These are phyloP conservation scores for Clitoria ternatea DNA, from an alignment of 306 rosid genomes.

Conservation along the genomic window DNA sequence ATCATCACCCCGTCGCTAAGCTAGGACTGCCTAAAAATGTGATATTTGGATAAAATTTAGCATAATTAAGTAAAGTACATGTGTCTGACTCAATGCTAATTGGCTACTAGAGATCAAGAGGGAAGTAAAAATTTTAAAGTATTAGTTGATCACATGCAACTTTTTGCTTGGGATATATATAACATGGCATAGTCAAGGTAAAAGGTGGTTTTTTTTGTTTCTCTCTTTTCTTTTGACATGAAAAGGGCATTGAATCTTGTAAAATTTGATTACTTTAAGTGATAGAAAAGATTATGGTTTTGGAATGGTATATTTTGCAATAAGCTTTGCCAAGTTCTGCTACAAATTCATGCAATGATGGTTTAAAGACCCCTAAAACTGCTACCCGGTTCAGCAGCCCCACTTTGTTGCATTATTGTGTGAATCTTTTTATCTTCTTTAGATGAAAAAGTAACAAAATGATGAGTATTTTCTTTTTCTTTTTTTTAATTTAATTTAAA, in stretches of 20 bases:
- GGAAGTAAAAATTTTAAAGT: conserved; percentile 33
- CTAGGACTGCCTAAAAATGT: conserved; percentile 50
- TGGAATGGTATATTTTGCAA: conserved; percentile 23
- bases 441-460: conserved; percentile 45
- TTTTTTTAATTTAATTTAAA: background rate
- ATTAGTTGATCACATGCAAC: conserved; percentile 50
- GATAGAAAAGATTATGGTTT: conserved; percentile 36
- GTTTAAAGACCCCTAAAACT: conserved; percentile 26
- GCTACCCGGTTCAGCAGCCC: conserved; percentile 40
- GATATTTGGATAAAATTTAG: conserved; percentile 29
- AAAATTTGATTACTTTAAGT: conserved; percentile 29
- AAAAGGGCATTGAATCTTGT: conserved; percentile 39
- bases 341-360: conserved; percentile 56
- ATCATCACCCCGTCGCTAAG: conserved; percentile 55
- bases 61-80: conserved; percentile 32
- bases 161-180: conserved; percentile 24
- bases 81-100: conserved; percentile 40
- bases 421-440: conserved; percentile 52
- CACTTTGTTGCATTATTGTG: conserved; percentile 48
- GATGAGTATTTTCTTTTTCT: conserved; percentile 33
- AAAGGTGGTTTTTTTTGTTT: conserved; percentile 3
- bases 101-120: conserved; percentile 39
- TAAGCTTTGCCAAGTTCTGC: conserved; percentile 28
- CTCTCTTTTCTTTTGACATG: conserved; percentile 23
- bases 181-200: conserved; percentile 23